A percentile compares a stretch with the other conserved stretches of the same genome.
Evolutionary conservation across 1,284 basidiomycete genomes (phyloP).

Genomic region (Puccinia novopanici): DNA sequence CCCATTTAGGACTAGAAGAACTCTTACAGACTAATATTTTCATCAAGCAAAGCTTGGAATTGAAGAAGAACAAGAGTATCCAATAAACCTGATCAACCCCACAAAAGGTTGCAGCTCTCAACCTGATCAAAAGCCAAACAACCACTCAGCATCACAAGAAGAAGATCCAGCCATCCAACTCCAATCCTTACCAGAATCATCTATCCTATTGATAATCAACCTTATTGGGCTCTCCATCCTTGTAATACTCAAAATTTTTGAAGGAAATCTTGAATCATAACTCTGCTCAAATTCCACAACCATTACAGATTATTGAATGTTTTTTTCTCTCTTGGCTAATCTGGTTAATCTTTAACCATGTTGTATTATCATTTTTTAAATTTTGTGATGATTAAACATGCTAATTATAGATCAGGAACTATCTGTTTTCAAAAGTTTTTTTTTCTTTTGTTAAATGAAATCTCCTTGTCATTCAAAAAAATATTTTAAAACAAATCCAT

Average conservation of each 20-base stretch:
- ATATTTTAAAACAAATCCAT: too few species aligned
- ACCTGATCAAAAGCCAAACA: not conserved
- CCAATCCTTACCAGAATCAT: slow-evolving; percentile 21
- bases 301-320: not conserved
- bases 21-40: slow-evolving; percentile 25
- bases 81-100: slow-evolving; percentile 9
- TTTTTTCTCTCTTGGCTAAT: not conserved
- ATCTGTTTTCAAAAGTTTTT: too few species aligned
- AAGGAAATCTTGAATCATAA: slow-evolving; percentile 11
- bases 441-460: too few species aligned
- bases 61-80: not conserved
- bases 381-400: too few species aligned
- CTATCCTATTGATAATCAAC: slow-evolving; percentile 28
- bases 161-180: not conserved
- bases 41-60: not conserved
- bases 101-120: not conserved
- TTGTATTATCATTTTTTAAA: too few species aligned
- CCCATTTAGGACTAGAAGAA: slow-evolving; percentile 5
- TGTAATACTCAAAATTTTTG: slow-evolving; percentile 28
- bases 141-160: too few species aligned
- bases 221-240: slow-evolving; percentile 33
- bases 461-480: too few species aligned
- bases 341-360: too few species aligned
- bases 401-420: too few species aligned
- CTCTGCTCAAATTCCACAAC: too few species aligned